Evolutionary conservation across 768 basidiomycete genomes (phyloP), one percentile per base, ranked within the genome.

Genomic region (Lactarius sanguifluus): DNA sequence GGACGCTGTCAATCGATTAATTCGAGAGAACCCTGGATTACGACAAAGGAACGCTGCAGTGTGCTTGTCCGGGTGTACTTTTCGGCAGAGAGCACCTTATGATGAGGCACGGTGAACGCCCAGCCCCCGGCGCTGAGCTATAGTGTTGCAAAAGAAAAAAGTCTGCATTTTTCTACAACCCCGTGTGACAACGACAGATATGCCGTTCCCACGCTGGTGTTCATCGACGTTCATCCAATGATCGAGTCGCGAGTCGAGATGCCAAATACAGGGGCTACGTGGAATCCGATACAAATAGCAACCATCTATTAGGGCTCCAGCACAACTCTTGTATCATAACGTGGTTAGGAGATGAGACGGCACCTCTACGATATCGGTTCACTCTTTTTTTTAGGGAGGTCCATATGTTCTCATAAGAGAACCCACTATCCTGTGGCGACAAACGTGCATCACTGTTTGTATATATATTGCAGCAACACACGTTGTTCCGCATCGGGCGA

Each of bases 381-480:
- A 23, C 9, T 23, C 23, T 47, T n/a, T 10, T 20, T 23, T 10
- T 47, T 4, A 1, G 10, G 10, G 10, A 13, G 9, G 47, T 2
- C 9, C 47, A 9, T n/a, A n/a, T 47, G 34, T 36, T 36, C 34
- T n/a, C 20, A 47, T 23, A 25, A 18, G 32, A 25, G 13, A 25
- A 34, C 57, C 57, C 36, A 57, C 16, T 57, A 1, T 6, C 57
- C 18, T 25, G 34, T 58, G 5, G 57, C 57, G 57, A 58, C 57
- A 58, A 58, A 58, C 57, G 57, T 58, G 57, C 23, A 23, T 40
- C 18, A 18, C 15, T 32, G 10, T 16, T 25, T 5, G 55, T 18
- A 18, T 15, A 20, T 13, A 56, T 34, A 40, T 40, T 12, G 84
- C 43, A 83, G 81, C 30, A 18, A 34, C 55, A 34, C 32, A 56